A percentile compares a stretch with the other conserved stretches of the same genome.
Evolutionary conservation across 148 eudicot genomes (phyloP).

Genomic region (Vaccinium macrocarpon): DNA sequence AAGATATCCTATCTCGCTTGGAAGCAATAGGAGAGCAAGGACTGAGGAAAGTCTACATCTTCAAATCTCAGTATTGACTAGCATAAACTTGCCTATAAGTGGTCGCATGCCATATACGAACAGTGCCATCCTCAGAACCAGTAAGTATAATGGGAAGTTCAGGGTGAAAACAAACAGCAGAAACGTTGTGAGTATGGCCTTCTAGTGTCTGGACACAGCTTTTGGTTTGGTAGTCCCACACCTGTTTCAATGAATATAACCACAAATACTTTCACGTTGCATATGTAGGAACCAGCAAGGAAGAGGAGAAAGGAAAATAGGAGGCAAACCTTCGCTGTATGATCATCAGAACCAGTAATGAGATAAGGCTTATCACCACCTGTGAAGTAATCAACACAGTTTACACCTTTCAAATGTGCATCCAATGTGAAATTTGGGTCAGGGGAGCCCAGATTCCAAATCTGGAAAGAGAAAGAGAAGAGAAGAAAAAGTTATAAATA

Average conservation of each 20-base stretch:
- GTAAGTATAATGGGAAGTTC: conserved; percentile 87
- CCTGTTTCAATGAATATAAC: conserved; percentile 39
- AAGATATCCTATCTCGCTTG: background rate
- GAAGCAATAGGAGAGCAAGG: background rate
- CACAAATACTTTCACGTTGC: conserved; percentile 16
- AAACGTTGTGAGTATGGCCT: conserved; percentile 89
- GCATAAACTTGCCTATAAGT: conserved; percentile 57
- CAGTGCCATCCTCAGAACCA: conserved; percentile 93
- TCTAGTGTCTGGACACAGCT: conserved; percentile 90
- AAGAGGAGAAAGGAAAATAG: background rate
- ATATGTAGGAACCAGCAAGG: background rate
- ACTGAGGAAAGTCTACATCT: background rate
- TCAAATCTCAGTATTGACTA: background rate
- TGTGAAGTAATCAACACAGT: conserved; percentile 86
- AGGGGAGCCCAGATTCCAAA: conserved; percentile 95
- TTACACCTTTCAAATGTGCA: conserved; percentile 88
- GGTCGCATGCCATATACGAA: conserved; percentile 87
- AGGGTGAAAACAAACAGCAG: conserved; percentile 88
- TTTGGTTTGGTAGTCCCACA: conserved; percentile 93
- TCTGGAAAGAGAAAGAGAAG: conserved; percentile 34
- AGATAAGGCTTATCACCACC: conserved; percentile 88
- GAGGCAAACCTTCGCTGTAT: conserved; percentile 73
- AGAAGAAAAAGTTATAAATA: background rate
- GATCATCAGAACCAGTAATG: conserved; percentile 94
- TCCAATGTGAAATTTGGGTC: conserved; percentile 87